Evolutionary conservation across 2,329 filamentous ascomycete species (phyloP).

Genomic region (Neofusicoccum umdonicola): DNA sequence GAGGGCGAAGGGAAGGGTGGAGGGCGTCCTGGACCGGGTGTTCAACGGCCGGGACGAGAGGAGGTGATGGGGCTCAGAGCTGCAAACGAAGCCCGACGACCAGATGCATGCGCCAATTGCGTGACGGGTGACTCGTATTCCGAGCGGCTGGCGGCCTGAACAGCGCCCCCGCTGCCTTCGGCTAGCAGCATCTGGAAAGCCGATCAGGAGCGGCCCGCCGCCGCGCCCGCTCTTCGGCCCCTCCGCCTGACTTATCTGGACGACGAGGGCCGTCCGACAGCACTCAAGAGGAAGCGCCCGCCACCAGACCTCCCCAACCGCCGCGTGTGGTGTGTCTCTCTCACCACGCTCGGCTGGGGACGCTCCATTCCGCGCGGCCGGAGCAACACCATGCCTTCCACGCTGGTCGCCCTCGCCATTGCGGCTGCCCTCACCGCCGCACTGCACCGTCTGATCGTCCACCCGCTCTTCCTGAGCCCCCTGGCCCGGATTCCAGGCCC

Average conservation of each 20-base stretch:
- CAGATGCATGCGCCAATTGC: no score
- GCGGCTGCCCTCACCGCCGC: background rate
- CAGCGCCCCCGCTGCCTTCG: background rate
- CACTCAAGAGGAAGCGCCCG: background rate
- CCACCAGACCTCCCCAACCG: background rate
- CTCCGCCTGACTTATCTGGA: background rate
- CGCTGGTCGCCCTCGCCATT: background rate
- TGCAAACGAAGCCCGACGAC: no score
- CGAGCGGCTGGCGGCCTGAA: no score
- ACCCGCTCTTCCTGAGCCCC: background rate
- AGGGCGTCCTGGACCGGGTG: constrained; percentile 1
- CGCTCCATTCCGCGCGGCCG: background rate
- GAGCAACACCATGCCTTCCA: background rate
- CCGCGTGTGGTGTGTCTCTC: no score
- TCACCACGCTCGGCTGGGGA: no score
- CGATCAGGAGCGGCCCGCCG: background rate
- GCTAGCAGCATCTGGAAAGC: background rate
- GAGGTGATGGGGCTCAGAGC: background rate
- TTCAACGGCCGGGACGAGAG: background rate
- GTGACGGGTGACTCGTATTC: no score
- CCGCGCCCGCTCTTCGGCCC: background rate
- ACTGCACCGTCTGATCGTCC: background rate
- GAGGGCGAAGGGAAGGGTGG: background rate
- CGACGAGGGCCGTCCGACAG: background rate
- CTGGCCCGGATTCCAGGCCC: constrained; percentile 35